Evolutionary conservation across 345 rosid genomes (phyloP).

Genomic region (Eucalyptus sp.): DNA sequence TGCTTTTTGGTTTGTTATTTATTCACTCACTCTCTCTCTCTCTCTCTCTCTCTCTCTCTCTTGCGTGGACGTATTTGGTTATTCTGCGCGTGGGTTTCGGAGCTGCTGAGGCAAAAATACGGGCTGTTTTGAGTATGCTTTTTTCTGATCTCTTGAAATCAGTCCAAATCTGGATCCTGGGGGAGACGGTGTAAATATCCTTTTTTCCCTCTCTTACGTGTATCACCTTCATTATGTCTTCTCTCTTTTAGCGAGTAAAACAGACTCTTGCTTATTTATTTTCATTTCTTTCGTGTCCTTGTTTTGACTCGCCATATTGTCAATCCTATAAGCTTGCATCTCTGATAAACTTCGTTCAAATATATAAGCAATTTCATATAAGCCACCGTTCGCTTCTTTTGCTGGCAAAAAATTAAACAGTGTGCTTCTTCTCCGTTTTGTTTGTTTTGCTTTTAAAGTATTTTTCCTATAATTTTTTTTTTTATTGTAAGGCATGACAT

Average conservation of each 20-base stretch:
- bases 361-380: neutral
- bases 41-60: neutral
- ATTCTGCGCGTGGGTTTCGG: neutral
- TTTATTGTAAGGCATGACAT: neutral
- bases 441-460: neutral
- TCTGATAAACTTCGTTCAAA: neutral
- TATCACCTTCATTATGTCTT: neutral
- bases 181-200: neutral
- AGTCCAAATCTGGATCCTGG: neutral
- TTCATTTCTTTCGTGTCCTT: neutral
- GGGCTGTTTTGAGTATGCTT: neutral
- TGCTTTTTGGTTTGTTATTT: neutral
- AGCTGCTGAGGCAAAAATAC: neutral
- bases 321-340: neutral
- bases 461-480: too few species aligned
- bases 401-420: neutral
- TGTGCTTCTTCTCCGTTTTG: neutral
- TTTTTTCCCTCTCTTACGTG: neutral
- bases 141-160: neutral
- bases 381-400: neutral
- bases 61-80: neutral
- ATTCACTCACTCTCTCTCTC: neutral
- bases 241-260: neutral
- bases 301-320: neutral
- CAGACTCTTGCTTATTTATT: neutral